Base-by-base conservation (phyloP, 768 basidiomycete species). In the Suillus bovinus region DNA sequence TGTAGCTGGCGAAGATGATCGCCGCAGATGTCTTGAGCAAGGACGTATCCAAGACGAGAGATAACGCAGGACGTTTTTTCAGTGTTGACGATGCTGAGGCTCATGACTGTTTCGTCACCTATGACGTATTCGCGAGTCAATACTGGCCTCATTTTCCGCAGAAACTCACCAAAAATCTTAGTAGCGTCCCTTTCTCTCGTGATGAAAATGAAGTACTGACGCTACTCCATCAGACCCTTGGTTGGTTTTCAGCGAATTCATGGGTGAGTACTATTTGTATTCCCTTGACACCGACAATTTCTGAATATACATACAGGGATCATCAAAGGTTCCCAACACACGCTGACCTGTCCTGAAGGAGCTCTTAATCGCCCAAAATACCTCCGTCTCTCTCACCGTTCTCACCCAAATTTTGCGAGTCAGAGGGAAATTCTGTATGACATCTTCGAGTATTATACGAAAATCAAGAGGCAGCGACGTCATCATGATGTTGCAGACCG, bases 81-180 rank as follows among this genome's bases (percentile, higher is more conserved):
- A 49, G 39, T 33, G 41, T 39, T 1, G 44, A 66, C 3, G 68
- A 73, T 38, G 47, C 62, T 0, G 46, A 73, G 10, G 61, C 46
- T 11, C 58, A 60, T 53, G 72, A 70, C 53, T 61, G 63, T 5
- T 70, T 75, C 9, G 70, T 88, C 17, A 78, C 82, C 0, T 87
- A 81, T 59, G 70, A 78, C 0, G 67, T 73, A 20, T 90, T 89
- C 64, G 64, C 78, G 5, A 64, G 73, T 29, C 67, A 72, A 0
- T 90, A 89, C 67, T 90, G 89, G 89, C 77, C 79, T 4, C 85
- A 81, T 69, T 82, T 88, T 49, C 75, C 84, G 1, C 81, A 84
- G 61, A 63, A 68, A 5, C 73, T 84, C 42, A 82, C 74, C 1
- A 86, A 83, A 63, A 79, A 79, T 3, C 72, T 90, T 14, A 83